Base-by-base conservation (phyloP, 2,329 filamentous ascomycete genomes). In the Alternaria rosae region DNA sequence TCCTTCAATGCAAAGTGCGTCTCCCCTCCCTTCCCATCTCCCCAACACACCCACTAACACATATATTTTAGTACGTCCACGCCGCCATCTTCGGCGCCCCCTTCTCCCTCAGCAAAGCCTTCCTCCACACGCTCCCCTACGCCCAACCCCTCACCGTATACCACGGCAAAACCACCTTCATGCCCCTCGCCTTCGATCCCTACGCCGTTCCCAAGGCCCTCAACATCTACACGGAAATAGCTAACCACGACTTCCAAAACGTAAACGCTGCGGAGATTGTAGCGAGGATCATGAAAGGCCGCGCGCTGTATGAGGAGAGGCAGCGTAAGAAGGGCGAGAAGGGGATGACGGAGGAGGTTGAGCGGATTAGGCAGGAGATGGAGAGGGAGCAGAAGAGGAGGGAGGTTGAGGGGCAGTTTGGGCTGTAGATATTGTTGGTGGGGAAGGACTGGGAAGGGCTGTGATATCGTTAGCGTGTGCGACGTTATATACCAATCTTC, bases 261-360 rank as follows among this genome's bases (percentile, higher is more conserved):
- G 93, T 98, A 66, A 97, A 98, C 79, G 93, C 94, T 1, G 93
- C 90, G 4, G 91, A 95, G 70, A 98, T 99, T 70, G 94, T 99
- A 50, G 88, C 91, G 69, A 85, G 95, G 30, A 99, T 99, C 76
- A 85, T 98, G 84, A 91, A 89, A 79, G 94, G 92, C 73, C 86
- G 94, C 32, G 90, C 91, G 61, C 86, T 92, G 76, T 99, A 97
- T 79, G 94, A 98, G 82, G 95, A 93, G 72, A 85, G 95, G 62
- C 95, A 99, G 83, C 86, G 92, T 54, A 89, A 91, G 70, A 99
- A 99, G 83, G 91, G 94, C 11, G 87, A 93, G 68, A 99, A 99
- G 83, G 90, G 90, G 1, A 85, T 89, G 50, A 87, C 88, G 0
- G 95, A 98, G 79, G 88, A 83, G 62, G 82, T 78, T 2, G 78